A percentile compares a stretch with the other conserved stretches of the same genome.
Conservation (phyloP, 2,329 filamentous ascomycete species). For the Fusarium fujikuroi region DNA sequence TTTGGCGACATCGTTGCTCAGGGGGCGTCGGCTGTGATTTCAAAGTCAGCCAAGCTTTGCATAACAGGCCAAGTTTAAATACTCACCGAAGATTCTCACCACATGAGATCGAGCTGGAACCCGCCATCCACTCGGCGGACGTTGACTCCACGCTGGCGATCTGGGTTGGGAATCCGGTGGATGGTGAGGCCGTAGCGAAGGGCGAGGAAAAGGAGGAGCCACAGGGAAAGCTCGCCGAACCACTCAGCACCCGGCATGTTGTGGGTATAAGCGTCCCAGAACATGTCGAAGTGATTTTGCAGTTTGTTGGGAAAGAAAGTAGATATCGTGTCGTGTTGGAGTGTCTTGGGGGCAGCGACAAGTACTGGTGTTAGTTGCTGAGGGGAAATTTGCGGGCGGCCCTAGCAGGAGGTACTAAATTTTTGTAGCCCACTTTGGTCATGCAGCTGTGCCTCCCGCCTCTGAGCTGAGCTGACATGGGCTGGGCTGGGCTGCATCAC, state of each 20-base stretch:
- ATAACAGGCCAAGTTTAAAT: background rate
- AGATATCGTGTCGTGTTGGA: background rate
- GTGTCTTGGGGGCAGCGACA: background rate
- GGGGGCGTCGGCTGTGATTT: background rate
- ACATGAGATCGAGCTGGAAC: background rate
- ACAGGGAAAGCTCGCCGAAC: background rate
- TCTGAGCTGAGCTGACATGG: background rate
- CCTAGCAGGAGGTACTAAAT: background rate
- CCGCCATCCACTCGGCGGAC: background rate
- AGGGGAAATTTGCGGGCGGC: background rate
- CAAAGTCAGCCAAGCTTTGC: background rate
- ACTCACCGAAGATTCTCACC: background rate
- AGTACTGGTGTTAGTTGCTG: background rate
- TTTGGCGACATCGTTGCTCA: background rate
- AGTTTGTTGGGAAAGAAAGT: background rate
- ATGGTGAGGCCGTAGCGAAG: background rate
- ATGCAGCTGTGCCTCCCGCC: background rate
- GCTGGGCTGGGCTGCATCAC: background rate
- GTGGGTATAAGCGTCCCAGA: background rate
- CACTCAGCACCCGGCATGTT: background rate
- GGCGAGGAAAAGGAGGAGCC: background rate
- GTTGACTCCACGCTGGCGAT: background rate
- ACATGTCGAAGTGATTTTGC: background rate
- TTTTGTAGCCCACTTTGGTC: background rate
- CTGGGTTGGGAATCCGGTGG: background rate